Percentiles rank a stretch among this genome's conserved stretches.
Conservation (phyloP, 2,329 filamentous ascomycete species). For the Sclerotinia nivalis region DNA sequence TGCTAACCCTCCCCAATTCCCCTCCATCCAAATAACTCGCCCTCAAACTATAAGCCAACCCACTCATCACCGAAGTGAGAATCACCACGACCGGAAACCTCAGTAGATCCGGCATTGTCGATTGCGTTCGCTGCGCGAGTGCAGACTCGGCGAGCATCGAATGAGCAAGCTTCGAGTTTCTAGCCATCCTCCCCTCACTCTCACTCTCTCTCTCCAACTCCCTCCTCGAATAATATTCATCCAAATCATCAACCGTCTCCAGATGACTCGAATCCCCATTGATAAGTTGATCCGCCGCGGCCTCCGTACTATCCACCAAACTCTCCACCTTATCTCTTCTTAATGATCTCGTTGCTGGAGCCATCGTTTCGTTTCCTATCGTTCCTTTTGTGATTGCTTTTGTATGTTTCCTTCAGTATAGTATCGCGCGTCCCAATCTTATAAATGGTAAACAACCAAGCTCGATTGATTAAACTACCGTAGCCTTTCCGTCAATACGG, state of each 20-base stretch:
- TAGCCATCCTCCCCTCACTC: neutral
- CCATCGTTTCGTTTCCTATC: neutral
- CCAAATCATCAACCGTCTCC: neutral
- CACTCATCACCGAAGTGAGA: constrained; percentile 62
- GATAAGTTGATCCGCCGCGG: neutral
- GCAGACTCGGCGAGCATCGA: neutral
- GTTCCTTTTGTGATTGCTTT: neutral
- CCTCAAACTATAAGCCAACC: constrained; percentile 62
- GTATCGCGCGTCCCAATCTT: neutral
- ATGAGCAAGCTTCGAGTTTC: neutral
- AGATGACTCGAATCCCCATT: neutral
- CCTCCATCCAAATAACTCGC: constrained; percentile 50
- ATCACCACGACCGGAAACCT: constrained; percentile 56
- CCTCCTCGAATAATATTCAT: neutral
- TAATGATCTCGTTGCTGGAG: constrained; percentile 12
- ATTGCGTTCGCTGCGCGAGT: constrained; percentile 14
- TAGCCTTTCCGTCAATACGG: neutral
- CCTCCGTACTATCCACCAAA: neutral
- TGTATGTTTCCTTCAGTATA: neutral
- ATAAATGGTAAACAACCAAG: neutral
- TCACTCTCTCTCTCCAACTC: neutral
- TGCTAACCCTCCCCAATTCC: constrained; percentile 68
- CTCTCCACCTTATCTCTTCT: constrained; percentile 15
- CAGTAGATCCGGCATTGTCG: constrained; percentile 46
- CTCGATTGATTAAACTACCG: neutral